Conservation (phyloP, 2,329 filamentous ascomycete genomes). For the Coccinonectria pachysandricola region DNA sequence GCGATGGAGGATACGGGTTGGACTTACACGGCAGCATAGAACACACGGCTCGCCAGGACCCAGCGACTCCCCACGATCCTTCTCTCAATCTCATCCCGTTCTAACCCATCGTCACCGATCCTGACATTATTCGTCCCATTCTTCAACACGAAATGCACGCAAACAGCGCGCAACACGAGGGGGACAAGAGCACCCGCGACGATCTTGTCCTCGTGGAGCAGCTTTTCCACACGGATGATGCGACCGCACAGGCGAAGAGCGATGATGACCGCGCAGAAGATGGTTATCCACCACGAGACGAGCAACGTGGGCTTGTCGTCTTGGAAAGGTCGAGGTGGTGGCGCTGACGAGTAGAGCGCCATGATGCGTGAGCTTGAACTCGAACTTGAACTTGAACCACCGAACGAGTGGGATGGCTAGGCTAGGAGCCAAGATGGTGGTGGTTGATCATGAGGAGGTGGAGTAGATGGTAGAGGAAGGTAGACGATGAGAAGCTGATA, state of each 20-base stretch:
- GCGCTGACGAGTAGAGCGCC: slow-evolving; percentile 44
- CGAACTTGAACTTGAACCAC: too few relatives aligned
- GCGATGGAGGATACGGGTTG: accelerated
- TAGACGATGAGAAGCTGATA: too few relatives aligned
- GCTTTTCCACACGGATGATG: slow-evolving; percentile 68
- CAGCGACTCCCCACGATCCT: slow-evolving; percentile 63
- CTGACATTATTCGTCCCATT: slow-evolving; percentile 83
- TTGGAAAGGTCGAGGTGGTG: slow-evolving; percentile 30
- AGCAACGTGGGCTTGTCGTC: slow-evolving; percentile 74
- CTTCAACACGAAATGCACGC: slow-evolving; percentile 72
- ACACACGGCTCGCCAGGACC: slow-evolving; percentile 69
- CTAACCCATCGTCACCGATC: slow-evolving; percentile 20
- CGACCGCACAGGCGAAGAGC: slow-evolving; percentile 64
- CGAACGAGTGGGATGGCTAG: too few relatives aligned
- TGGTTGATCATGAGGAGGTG: too few relatives aligned
- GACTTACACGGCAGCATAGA: slow-evolving; percentile 75
- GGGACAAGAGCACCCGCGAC: slow-evolving; percentile 70
- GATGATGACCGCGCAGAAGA: slow-evolving; percentile 71
- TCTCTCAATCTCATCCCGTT: slow-evolving; percentile 33
- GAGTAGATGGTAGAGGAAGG: too few relatives aligned
- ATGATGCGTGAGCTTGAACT: too few relatives aligned
- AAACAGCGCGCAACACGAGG: slow-evolving; percentile 65
- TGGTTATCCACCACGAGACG: slow-evolving; percentile 87
- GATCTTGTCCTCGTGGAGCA: slow-evolving; percentile 79
- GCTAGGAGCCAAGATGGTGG: too few relatives aligned